Base-by-base conservation (phyloP, 345 rosid species). In the Citrus maxima region DNA sequence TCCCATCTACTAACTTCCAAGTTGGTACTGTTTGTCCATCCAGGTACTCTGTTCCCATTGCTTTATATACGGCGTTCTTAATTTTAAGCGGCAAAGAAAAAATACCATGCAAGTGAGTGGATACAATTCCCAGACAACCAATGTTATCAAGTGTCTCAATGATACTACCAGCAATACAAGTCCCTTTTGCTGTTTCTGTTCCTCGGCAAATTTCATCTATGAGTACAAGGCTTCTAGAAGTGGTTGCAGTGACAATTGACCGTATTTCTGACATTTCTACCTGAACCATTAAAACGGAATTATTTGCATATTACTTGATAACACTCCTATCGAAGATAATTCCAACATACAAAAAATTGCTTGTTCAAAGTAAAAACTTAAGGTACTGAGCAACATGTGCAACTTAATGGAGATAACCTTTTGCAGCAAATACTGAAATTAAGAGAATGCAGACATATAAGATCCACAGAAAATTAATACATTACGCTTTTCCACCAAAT, bases 211-310 rank as follows among this genome's bases (percentile, higher is more conserved):
- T 96, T 89, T 95, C 98, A 56, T 95, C 99, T 65, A 93, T 78
- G 34, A 95, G 97, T 75, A 95, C 97, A 60, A 95, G 94, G 80
- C 99, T 95, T 88, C 88, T 92, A 65, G 97, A 88, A 74, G 97
- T 86, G 60, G 90, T 87, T 87, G 86, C 91, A 77, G 79, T 85
- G 12, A 95, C 73, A 71, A 95, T 87, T 76, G 97, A 90, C 64
- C 97, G 90, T 40, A 96, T 87, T 82, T 96, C 99, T 28, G 95
- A 90, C 98, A 96, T 96, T 87, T 96, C 99, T 10, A 96, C 97
- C 99, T 95, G 86, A 80, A 65, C 76, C 70, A 55, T 64, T 14
- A 68, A 42, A 32, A 34, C 4, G 24, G 59, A 76, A 49, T 49
- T 38, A 59, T n/a, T 30, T 70, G 34, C 76, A 61, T 70, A 60